Conservation (phyloP, 805 yeast genomes). For the Starmerella potacharoeniae region DNA sequence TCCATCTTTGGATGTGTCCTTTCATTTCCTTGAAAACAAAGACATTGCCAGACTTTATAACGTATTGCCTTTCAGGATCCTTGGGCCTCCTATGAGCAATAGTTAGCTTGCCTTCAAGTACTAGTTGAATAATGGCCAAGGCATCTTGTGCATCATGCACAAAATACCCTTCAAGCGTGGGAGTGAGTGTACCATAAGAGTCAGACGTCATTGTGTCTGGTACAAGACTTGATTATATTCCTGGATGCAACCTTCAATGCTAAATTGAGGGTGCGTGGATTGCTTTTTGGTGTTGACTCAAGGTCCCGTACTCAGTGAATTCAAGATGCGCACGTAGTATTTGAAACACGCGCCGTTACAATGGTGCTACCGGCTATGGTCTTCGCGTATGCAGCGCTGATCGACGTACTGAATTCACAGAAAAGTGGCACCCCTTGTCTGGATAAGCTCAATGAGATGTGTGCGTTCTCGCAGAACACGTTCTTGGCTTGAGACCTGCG, state of each 20-base stretch:
- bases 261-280: not conserved
- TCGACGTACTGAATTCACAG: not conserved
- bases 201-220: not conserved
- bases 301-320: not conserved
- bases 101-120: constrained; percentile 46
- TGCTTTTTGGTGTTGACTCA: not conserved
- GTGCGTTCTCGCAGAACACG: too few relatives aligned
- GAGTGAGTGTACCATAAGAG: constrained; percentile 23
- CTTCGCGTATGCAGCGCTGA: not conserved
- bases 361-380: too few relatives aligned
- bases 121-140: constrained; percentile 67
- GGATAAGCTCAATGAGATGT: not conserved
- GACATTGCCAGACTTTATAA: constrained; percentile 66
- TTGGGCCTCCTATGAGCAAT: constrained; percentile 70
- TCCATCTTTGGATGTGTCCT: constrained; percentile 86
- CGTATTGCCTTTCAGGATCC: constrained; percentile 55
- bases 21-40: constrained; percentile 76
- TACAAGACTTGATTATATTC: not conserved
- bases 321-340: not conserved
- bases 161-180: constrained; percentile 57
- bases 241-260: not conserved
- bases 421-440: not conserved
- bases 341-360: not conserved
- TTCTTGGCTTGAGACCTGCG: not conserved
- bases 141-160: constrained; percentile 79